Evolutionary conservation across 2,329 filamentous ascomycete genomes (phyloP), one percentile per base, ranked within the genome.

Genomic region (Aaosphaeria pasadenensis): DNA sequence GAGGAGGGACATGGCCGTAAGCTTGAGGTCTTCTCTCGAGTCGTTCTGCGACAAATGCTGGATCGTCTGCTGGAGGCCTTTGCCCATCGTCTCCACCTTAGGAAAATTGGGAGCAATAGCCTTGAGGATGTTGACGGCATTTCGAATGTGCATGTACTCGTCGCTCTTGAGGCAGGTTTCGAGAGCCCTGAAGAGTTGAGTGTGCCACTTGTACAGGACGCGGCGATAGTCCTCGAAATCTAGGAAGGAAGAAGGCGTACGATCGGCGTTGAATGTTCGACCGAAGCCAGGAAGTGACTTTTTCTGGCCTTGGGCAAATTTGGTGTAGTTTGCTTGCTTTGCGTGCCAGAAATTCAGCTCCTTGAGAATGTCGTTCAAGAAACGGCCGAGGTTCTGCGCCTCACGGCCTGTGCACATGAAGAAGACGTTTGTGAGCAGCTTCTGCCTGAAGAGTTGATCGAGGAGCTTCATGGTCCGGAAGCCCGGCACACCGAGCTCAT

Each of bases 101-200:
- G 94, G 95, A 77, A 96, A 99, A 60, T 85, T 81, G 44, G 90
- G 84, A 28, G 89, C 81, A 42, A 96, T 79, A 7, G 83, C 81
- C 66, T 94, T 95, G 50, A 99, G 77, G 4, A 97, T 80, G 49
- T 88, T 94, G 57, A 97, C 95, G 40, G 91, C 90, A 66, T 99
- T 99, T 47, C 92, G 86, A 65, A 97, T 95, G 69, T 96, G 91
- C 87, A 96, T 96, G 82, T 94, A 99, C 71, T 97, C 92, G 31
- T 83, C 85, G 30, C 87, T 86, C 13, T 84, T 83, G 42, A 99
- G 78, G 66, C 92, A 96, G 35, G 81, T 81, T 66, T 91, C 91
- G 46, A 99, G 76, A 2, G 92, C 89, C 43, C 77, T 82, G 59
- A 87, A 88, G 39, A 99, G 74, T 54, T 88, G 84, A 59, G 87